Evolutionary conservation across 106 monocot genomes (phyloP), one percentile per base, ranked within the genome.

Genomic region (Allium cepa): DNA sequence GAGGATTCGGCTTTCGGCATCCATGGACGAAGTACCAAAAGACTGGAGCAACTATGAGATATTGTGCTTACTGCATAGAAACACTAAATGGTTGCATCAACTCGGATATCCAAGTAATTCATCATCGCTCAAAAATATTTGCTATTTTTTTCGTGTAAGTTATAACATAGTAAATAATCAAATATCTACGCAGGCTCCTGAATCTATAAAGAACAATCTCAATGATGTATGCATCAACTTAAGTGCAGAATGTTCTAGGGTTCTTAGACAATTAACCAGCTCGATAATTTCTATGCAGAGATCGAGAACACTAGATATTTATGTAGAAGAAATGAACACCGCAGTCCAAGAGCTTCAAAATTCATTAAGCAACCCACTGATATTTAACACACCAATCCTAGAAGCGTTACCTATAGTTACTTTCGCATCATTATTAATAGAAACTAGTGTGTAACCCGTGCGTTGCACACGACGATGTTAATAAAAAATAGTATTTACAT

Each of bases 331-430:
- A 58, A 84, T 84, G 77, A 77, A 85, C 14, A 13, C 57, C 9
- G 75, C 79, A 8, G 84, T 79, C 17, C 49, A 78, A 46, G 78
- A 87, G 57, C 72, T 91, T n/a, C 79, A 79, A 17, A 49, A 4
- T 12, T 56, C 63, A 5, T 9, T 69, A 14, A 52, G 2, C 7
- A 50, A 53, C 9, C 51, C 9, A 11, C 26, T 12, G 3, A 50
- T 27, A 36, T 1, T 36, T 53, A 15, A 6, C 66, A 53, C 8
- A 4, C 56, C 71, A 3, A 9, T 85, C 5, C 74, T 71, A n/a
- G 79, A 85, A 26, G 65, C 73, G 4, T 46, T 82, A 50, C 75
- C 82, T 0, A 11, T 85, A 14, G 53, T 85, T 56, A 75, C 77
- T 0, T 11, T 82, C 10, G 76, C 73, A 7, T 77, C 79, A 2